Evolutionary conservation across 225 moss, liverwort and hornwort genomes (phyloP).

Genomic region (Neckera pumila): DNA sequence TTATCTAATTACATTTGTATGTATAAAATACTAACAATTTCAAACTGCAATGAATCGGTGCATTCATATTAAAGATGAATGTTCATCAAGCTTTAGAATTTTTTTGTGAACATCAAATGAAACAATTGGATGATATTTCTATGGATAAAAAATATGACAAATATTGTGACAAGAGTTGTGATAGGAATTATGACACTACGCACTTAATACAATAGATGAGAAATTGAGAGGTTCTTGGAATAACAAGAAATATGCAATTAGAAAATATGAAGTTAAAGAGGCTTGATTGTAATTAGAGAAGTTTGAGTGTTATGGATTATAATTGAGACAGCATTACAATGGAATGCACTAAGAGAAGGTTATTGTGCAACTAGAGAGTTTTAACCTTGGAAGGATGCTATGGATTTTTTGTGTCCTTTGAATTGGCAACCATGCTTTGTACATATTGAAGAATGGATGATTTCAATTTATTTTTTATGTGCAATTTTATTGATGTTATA

Average conservation of each 20-base stretch:
- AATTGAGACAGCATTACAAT: background rate
- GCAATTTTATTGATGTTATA: no score
- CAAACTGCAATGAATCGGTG: no score
- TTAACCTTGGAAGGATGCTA: no score
- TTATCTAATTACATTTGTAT: background rate
- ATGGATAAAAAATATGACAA: no score
- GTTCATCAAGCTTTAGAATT: no score
- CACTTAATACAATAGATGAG: background rate
- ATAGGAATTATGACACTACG: fast-evolving
- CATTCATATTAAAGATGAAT: fast-evolving
- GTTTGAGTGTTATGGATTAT: no score
- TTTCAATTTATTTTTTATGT: background rate
- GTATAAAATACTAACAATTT: background rate
- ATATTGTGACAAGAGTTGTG: no score
- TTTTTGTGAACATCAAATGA: no score
- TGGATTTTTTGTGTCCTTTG: fast-evolving
- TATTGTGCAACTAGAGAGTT: background rate
- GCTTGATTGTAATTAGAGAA: background rate
- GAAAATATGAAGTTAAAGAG: background rate
- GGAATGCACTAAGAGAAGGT: fast-evolving
- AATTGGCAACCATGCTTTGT: fast-evolving
- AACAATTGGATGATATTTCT: no score
- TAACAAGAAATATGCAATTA: fast-evolving
- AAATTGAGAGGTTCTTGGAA: background rate
- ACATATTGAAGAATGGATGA: background rate